Evolutionary conservation across 768 basidiomycete genomes (phyloP), one percentile per base, ranked within the genome.

Genomic region (Leucocoprinus birnbaumii): DNA sequence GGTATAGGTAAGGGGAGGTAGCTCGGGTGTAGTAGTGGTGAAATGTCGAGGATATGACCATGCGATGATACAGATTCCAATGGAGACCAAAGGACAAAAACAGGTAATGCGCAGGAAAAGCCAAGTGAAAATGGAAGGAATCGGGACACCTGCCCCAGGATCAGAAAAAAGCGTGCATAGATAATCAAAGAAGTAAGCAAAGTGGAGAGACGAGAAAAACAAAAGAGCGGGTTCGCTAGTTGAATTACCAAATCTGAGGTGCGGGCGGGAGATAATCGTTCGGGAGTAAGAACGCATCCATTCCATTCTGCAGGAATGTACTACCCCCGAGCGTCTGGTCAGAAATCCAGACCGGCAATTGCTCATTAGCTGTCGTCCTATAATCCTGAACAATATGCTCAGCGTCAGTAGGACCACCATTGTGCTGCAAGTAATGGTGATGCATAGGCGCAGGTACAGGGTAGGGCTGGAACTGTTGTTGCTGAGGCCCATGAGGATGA

Each of bases 271-370:
- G 76, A 61, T 86, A 91, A 64, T 91, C 86, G 26, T 74, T 69
- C 14, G 91, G 91, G 35, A 93, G 75, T 45, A 93, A 73, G 71
- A 92, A 92, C 3, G 91, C 89, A 63, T 93, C 88, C 74, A 93
- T 89, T 58, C 91, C 91, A 62, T 88, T 81, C 66, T 90, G 88
- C 27, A 84, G 79, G 69, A 91, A 88, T 7, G 84, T 80, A 62
- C 73, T 80, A 47, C 88, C 90, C 43, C 90, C 91, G 1, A 92
- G 70, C 60, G 80, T 89, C 67, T 89, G 87, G 66, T 93, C 91
- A 34, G 89, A 89, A 43, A 92, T 83, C 90, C 90, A 93, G 24
- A 92, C 84, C 18, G 91, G 90, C 9, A 91, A 73, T 61, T 90
- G 88, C 63, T 90, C 88, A 56, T 75, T 85, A 11, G 86, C 72